A percentile compares a stretch with the other conserved stretches of the same genome.
Evolutionary conservation across 2,329 filamentous ascomycete genomes (phyloP).

Genomic region (Claviceps pusilla): DNA sequence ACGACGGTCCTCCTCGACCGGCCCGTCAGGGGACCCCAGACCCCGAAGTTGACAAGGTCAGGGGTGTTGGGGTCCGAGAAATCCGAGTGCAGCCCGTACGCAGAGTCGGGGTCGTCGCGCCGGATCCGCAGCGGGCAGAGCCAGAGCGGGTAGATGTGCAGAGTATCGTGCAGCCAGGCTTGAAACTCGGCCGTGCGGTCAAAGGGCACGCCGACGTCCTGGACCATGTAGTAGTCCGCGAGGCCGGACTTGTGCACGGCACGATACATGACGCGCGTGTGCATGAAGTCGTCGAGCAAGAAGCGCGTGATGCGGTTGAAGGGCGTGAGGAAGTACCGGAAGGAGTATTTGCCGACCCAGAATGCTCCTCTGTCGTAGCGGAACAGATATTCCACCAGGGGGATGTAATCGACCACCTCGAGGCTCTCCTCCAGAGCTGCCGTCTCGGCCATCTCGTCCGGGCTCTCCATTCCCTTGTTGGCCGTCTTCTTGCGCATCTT

Average conservation of each 20-base stretch:
- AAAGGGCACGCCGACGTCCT: constrained; percentile 49
- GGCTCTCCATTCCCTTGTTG: neutral
- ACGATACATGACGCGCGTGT: constrained; percentile 61
- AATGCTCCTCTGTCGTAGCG: constrained; percentile 62
- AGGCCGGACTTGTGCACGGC: constrained; percentile 54
- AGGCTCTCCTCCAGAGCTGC: constrained; percentile 24
- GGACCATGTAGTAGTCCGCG: constrained; percentile 49
- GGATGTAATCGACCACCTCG: constrained; percentile 38
- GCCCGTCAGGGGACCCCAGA: constrained; percentile 56
- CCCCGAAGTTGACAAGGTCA: constrained; percentile 47
- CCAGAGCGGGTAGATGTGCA: constrained; percentile 46
- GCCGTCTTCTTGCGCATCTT: constrained; percentile 21
- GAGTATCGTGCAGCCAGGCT: constrained; percentile 36
- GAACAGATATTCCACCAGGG: constrained; percentile 59
- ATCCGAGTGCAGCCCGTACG: constrained; percentile 31
- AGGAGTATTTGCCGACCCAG: constrained; percentile 57
- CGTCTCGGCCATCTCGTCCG: constrained; percentile 1
- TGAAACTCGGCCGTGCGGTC: constrained; percentile 32
- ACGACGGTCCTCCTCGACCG: constrained; percentile 41
- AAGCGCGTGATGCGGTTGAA: constrained; percentile 51
- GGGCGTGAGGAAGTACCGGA: constrained; percentile 36
- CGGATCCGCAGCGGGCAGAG: constrained; percentile 37
- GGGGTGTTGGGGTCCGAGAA: constrained; percentile 13
- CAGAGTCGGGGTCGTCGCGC: constrained; percentile 19
- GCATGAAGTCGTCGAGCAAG: constrained; percentile 56